These are phyloP conservation scores for Neurospora terricola DNA, from an alignment of 495 filamentous ascomycete species.

Conservation along the genomic window DNA sequence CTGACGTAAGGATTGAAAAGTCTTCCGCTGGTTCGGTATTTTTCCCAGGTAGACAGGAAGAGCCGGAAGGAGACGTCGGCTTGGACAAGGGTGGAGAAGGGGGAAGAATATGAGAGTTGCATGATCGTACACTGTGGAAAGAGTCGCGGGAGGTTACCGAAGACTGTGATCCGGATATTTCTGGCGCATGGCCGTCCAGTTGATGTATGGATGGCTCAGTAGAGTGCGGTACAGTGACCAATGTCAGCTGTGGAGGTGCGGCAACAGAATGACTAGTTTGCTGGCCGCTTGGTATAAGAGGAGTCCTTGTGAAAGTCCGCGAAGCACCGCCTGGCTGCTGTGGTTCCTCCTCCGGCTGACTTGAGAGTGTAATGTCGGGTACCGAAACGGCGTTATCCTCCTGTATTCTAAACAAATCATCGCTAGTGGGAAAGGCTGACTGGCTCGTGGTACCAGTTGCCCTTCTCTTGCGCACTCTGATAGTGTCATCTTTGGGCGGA, in stretches of 20 bases:
- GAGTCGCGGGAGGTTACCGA: constrained; percentile 26
- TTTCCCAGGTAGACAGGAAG: constrained; percentile 25
- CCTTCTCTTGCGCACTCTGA: background rate
- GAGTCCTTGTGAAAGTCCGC: background rate
- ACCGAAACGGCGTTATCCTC: background rate
- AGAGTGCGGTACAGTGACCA: constrained; percentile 24
- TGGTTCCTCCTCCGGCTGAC: background rate
- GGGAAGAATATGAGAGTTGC: constrained; percentile 40
- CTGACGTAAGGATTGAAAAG: constrained; percentile 25
- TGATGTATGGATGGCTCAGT: constrained; percentile 3
- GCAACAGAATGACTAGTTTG: constrained; percentile 25
- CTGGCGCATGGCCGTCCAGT: background rate
- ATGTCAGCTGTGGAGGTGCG: constrained; percentile 24
- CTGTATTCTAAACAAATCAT: background rate
- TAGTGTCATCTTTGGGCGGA: constrained; percentile 1
- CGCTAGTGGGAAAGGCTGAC: background rate
- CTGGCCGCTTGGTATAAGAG: constrained; percentile 12
- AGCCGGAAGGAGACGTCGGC: constrained; percentile 29
- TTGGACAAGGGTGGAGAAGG: constrained; percentile 39
- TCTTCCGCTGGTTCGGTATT: constrained; percentile 4
- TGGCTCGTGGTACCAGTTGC: background rate
- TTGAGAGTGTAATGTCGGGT: background rate
- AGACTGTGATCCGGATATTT: constrained; percentile 17
- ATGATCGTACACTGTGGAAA: constrained; percentile 50
- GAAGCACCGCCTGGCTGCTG: background rate